Evolutionary conservation across 2,329 filamentous ascomycete species (phyloP), one percentile per base, ranked within the genome.

Genomic region (Sporothrix mexicana): DNA sequence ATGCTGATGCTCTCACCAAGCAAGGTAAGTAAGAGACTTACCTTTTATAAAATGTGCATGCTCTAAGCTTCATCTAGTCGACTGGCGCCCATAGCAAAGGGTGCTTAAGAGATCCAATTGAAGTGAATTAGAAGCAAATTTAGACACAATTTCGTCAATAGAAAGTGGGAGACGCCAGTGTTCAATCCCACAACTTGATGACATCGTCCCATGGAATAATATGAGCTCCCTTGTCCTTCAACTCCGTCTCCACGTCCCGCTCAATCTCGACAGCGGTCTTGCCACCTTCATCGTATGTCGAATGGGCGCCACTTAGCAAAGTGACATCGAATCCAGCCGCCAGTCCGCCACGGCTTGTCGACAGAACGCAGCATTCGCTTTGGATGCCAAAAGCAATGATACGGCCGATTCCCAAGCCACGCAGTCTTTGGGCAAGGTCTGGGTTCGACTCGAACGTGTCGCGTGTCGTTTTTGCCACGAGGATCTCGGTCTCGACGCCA

Each of bases 321-420:
- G 59, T 45, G 30, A 64, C 59, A 17, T 45, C 36, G 23, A 64
- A 45, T 4, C 59, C 59, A 6, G 59, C 59, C n/a, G 36, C n/a
- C 59, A 64, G 36, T 10, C 36, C 59, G 17, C 59, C 59, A 1
- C 59, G 59, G 36, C 59, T 20, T 7, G 59, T 64, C n/a, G 59
- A 64, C 25, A 64, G 17, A 3, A 64, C 59, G n/a, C 59, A 64
- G 36, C 59, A 64, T 23, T 64, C 59, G 59, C 59, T 64, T 20
- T 64, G 59, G n/a, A 64, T 64, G 30, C 59, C 59, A 23, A 43
- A 64, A 0, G 59, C 30, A 9, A 45, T 41, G 15, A 64, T 64
- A 5, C 36, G 59, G 17, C 59, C 36, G 7, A 64, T 64, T 4
- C 13, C 8, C 10, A 64, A 15, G 36, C 2, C 36, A 9, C 36